A percentile compares a stretch with the other conserved stretches of the same genome.
These are phyloP conservation scores for Neurospora sp. DNA, from an alignment of 2,329 filamentous ascomycete species.

Conservation along the genomic window DNA sequence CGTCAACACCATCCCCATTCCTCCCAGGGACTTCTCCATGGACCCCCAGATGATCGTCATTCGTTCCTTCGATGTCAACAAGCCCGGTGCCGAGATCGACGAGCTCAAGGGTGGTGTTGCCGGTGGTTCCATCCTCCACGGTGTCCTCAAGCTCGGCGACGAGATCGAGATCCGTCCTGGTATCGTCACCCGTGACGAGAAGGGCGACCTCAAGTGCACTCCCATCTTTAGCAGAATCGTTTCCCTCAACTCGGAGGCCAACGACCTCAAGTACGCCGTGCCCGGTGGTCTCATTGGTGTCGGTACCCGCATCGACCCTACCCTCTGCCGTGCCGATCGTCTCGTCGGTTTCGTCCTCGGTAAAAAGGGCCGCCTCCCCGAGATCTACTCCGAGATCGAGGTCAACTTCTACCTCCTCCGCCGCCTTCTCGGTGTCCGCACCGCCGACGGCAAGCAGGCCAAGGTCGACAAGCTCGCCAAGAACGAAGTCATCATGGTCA, in stretches of 20 bases:
- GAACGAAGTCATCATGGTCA: slow-evolving; percentile 99
- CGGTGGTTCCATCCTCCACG: slow-evolving; percentile 91
- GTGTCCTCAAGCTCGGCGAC: slow-evolving; percentile 92
- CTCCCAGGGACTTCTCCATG: slow-evolving; percentile 78
- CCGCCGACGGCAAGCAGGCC: slow-evolving; percentile 95
- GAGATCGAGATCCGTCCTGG: slow-evolving; percentile 99
- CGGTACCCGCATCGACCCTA: slow-evolving; percentile 93
- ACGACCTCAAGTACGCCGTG: slow-evolving; percentile 96
- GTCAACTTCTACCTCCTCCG: slow-evolving; percentile 99
- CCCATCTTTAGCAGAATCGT: slow-evolving; percentile 95
- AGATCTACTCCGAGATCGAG: slow-evolving; percentile 97
- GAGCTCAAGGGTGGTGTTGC: slow-evolving; percentile 98
- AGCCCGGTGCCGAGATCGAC: slow-evolving; percentile 96
- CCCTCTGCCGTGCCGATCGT: slow-evolving; percentile 96
- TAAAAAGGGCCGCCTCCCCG: slow-evolving; percentile 83
- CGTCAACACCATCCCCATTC: slow-evolving; percentile 89
- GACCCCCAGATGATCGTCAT: slow-evolving; percentile 99
- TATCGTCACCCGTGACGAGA: slow-evolving; percentile 91
- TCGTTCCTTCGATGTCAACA: slow-evolving; percentile 98
- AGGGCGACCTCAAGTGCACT: slow-evolving; percentile 89
- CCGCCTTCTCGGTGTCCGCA: slow-evolving; percentile 90
- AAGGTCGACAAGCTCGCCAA: slow-evolving; percentile 98
- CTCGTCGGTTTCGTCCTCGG: slow-evolving; percentile 96
- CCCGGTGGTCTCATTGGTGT: slow-evolving; percentile 97
- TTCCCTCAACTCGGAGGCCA: slow-evolving; percentile 92